Evolutionary conservation across 495 filamentous ascomycete species (phyloP).

Genomic region (Poronia punctata): DNA sequence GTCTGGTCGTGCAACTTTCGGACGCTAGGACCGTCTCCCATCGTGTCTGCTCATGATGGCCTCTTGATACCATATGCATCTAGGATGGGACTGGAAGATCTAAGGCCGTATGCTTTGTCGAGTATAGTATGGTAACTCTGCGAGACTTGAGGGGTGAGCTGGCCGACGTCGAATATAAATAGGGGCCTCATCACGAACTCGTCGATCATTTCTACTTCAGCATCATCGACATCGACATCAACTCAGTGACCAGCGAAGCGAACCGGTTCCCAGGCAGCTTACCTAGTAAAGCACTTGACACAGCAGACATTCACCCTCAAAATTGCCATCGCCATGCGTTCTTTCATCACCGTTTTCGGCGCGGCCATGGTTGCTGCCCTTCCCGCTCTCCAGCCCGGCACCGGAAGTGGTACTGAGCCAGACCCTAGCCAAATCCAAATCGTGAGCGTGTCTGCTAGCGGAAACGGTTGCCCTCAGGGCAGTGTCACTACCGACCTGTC

Average conservation of each 20-base stretch:
- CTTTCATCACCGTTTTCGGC: conserved; percentile 34
- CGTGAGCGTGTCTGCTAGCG: conserved; percentile 52
- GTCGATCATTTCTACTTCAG: conserved; percentile 22
- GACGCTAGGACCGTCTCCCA: conserved; percentile 12
- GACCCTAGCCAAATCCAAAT: conserved; percentile 39
- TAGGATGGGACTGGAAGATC: conserved; percentile 5
- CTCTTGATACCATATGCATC: conserved; percentile 8
- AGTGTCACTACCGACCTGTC: conserved; percentile 44
- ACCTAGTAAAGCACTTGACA: conserved; percentile 8
- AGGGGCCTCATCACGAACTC: conserved; percentile 18
- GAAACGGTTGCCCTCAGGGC: conserved; percentile 50
- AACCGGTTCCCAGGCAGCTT: no score
- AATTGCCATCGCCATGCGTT: conserved; percentile 37
- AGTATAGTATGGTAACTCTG: conserved; percentile 1
- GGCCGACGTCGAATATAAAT: conserved; percentile 28
- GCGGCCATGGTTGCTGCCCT: conserved; percentile 40
- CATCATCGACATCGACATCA: conserved; percentile 20
- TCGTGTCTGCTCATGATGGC: conserved; percentile 11
- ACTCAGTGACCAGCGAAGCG: conserved; percentile 15
- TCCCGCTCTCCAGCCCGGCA: conserved; percentile 30
- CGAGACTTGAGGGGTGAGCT: background rate
- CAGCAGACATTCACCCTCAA: conserved; percentile 3
- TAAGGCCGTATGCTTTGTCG: conserved; percentile 1
- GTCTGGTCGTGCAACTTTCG: conserved; percentile 18
- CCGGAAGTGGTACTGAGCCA: conserved; percentile 24